Percentiles rank a stretch among this genome's conserved stretches.
These are phyloP conservation scores for Perkinsela sp. DNA, from an alignment of 208 protist species.

Conservation along the genomic window DNA sequence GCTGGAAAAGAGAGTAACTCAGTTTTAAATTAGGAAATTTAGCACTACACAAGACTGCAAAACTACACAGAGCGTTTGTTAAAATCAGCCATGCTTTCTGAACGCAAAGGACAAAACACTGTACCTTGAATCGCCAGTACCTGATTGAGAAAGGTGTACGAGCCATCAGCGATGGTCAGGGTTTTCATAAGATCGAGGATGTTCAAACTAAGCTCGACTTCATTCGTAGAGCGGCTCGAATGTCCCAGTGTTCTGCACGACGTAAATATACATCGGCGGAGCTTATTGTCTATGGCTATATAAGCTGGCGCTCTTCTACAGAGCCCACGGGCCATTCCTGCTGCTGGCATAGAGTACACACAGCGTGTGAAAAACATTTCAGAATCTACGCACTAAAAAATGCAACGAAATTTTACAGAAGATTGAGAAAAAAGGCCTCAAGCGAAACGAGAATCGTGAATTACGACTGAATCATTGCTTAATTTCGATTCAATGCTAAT, in stretches of 20 bases:
- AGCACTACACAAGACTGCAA: conserved; percentile 1
- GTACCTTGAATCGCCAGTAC: not conserved
- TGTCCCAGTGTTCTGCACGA: not conserved
- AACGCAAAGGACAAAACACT: not conserved
- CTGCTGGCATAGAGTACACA: not conserved
- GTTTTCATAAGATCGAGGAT: conserved; percentile 1
- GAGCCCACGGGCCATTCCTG: not conserved
- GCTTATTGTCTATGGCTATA: not conserved
- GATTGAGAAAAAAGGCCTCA: too few relatives aligned
- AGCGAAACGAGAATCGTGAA: too few relatives aligned
- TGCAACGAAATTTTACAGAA: too few relatives aligned
- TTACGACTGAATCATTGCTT: too few relatives aligned
- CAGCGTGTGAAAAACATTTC: not conserved
- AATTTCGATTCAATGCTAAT: too few relatives aligned
- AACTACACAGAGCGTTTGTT: not conserved
- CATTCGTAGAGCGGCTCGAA: not conserved
- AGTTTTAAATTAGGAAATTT: not conserved
- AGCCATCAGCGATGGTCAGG: not conserved
- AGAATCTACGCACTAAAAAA: not conserved
- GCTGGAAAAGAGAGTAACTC: conserved; percentile 4
- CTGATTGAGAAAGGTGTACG: not conserved
- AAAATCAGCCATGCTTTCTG: not conserved
- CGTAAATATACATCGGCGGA: not conserved
- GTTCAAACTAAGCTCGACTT: conserved; percentile 1
- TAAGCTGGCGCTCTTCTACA: not conserved